These are phyloP conservation scores for Lupinus albus DNA, from an alignment of 306 rosid genomes.

Conservation along the genomic window DNA sequence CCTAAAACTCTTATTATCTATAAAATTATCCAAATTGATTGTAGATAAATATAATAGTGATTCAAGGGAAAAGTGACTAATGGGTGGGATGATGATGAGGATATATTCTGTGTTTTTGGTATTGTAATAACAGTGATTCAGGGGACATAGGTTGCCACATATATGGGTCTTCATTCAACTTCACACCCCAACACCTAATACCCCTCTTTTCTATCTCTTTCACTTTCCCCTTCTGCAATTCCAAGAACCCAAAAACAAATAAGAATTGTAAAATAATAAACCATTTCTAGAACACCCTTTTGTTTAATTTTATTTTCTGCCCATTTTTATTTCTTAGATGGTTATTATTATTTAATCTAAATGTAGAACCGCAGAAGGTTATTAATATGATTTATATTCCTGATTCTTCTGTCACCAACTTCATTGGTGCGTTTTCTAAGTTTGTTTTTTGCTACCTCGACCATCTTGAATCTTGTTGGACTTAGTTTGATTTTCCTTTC, in stretches of 20 bases:
- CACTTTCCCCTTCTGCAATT: constrained; percentile 41
- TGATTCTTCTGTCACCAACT: constrained; percentile 46
- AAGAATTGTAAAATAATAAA: not conserved
- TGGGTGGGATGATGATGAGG: constrained; percentile 56
- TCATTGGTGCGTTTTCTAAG: constrained; percentile 62
- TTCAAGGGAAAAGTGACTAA: too few relatives aligned
- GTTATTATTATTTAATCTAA: constrained; percentile 40
- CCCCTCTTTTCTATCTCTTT: constrained; percentile 24
- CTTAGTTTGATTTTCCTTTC: constrained; percentile 36
- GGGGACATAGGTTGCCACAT: constrained; percentile 38
- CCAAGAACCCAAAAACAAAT: not conserved
- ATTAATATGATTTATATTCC: constrained; percentile 51
- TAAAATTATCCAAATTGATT: too few relatives aligned
- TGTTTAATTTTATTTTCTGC: constrained; percentile 1
- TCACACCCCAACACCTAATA: constrained; percentile 44
- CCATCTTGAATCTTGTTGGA: too few relatives aligned
- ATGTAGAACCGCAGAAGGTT: constrained; percentile 46
- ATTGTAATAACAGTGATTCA: constrained; percentile 58
- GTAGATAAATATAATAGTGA: too few relatives aligned
- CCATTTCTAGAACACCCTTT: constrained; percentile 15
- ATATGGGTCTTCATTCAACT: constrained; percentile 39
- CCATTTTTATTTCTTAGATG: too few relatives aligned
- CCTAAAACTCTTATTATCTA: too few relatives aligned
- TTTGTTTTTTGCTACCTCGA: not conserved
- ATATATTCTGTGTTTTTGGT: constrained; percentile 52